Conservation (phyloP, 2,329 filamentous ascomycete genomes). For the Cladophialophora immunda region DNA sequence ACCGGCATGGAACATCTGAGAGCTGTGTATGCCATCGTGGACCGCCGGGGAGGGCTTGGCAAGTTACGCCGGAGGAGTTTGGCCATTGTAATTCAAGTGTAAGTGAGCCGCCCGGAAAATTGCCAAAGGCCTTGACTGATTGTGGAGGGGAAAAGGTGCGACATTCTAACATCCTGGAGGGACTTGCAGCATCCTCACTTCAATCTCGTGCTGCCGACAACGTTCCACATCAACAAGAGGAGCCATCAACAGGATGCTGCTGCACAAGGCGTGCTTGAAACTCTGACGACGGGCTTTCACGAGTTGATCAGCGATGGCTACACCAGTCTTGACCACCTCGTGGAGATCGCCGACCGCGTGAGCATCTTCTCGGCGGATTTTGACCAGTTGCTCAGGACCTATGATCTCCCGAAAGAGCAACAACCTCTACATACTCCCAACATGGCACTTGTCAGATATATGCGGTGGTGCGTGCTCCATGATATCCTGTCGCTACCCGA, state of each 20-base stretch:
- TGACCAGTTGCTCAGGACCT: conserved; percentile 7
- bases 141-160: neutral
- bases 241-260: conserved; percentile 9
- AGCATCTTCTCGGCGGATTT: conserved; percentile 16
- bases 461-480: conserved; percentile 21
- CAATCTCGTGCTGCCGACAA: conserved; percentile 7
- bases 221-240: conserved; percentile 6
- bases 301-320: conserved; percentile 6
- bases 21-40: conserved; percentile 26
- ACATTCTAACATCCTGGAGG: conserved; percentile 17
- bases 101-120: conserved; percentile 1
- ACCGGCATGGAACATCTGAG: conserved; percentile 26
- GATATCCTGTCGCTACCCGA: conserved; percentile 21
- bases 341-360: conserved; percentile 5
- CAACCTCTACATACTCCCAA: conserved; percentile 13
- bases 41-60: conserved; percentile 28
- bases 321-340: neutral
- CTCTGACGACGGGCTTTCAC: conserved; percentile 11
- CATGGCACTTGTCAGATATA: conserved; percentile 14
- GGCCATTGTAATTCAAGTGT: conserved; percentile 27
- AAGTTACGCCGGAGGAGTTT: conserved; percentile 20
- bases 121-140: neutral
- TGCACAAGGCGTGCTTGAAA: conserved; percentile 1
- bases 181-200: conserved; percentile 16
- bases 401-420: conserved; percentile 14